Percentiles rank a stretch among this genome's conserved stretches.
Conservation (phyloP, 2,329 filamentous ascomycete genomes). For the Ambrosiella beaveri region DNA sequence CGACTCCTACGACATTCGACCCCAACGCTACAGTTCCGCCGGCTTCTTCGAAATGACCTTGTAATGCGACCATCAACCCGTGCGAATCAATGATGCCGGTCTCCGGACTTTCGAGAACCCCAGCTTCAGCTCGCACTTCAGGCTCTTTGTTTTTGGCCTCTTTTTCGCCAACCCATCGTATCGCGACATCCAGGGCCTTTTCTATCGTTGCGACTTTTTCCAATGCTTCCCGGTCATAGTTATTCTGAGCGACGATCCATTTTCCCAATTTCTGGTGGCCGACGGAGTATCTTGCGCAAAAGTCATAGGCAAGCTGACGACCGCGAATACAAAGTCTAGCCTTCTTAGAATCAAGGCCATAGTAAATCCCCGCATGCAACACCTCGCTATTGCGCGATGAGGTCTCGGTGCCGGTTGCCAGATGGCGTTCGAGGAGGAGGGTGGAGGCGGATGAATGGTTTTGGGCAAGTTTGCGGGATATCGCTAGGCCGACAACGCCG, state of each 20-base stretch:
- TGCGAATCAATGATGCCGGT: slow-evolving; percentile 90
- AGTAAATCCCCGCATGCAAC: slow-evolving; percentile 91
- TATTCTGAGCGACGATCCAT: slow-evolving; percentile 84
- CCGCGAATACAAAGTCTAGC: slow-evolving; percentile 67
- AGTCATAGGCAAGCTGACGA: slow-evolving; percentile 57
- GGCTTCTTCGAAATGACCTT: slow-evolving; percentile 56
- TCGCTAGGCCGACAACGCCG: slow-evolving; percentile 60
- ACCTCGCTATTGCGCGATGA: slow-evolving; percentile 88
- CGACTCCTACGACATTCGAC: slow-evolving; percentile 45
- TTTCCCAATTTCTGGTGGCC: slow-evolving; percentile 64
- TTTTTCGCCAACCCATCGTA: slow-evolving; percentile 45
- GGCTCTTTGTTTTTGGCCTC: slow-evolving; percentile 55
- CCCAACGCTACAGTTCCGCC: slow-evolving; percentile 60
- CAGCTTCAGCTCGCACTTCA: slow-evolving; percentile 51
- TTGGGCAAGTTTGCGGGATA: slow-evolving; percentile 56
- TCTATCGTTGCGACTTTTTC: slow-evolving; percentile 30
- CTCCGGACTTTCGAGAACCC: slow-evolving; percentile 64
- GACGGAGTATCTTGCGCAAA: slow-evolving; percentile 52
- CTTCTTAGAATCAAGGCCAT: slow-evolving; percentile 60
- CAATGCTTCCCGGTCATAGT: slow-evolving; percentile 47
- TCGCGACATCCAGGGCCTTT: slow-evolving; percentile 39
- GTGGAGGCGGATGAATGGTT: slow-evolving; percentile 41
- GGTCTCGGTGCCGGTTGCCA: slow-evolving; percentile 57
- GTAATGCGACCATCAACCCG: slow-evolving; percentile 62
- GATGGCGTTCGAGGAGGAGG: slow-evolving; percentile 66